Evolutionary conservation across 805 yeast genomes (phyloP), one percentile per base, ranked within the genome.

Genomic region (Suhomyces emberorum): DNA sequence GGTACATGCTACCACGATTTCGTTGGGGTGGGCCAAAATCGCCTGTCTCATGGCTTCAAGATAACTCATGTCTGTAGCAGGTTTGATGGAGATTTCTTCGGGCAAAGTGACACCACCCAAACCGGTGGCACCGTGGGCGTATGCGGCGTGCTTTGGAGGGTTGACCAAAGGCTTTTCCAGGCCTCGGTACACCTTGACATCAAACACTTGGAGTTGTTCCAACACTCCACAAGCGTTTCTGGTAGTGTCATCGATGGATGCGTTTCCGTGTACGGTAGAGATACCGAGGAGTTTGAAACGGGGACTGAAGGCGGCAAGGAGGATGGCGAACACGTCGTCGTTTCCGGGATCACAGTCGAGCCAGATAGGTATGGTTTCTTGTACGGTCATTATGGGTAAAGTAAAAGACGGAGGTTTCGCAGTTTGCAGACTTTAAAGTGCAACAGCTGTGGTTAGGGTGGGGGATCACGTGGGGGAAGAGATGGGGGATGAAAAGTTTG

Each of bases 321-420:
- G 61, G 6, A 88, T 67, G 3, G 93, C 95, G 30, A 85, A 72
- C 1, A 85, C 81, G 50, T 88, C 96, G 52, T 88, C 96, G 51
- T 83, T 93, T 1, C 96, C 95, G 0, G 95, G 95, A 53, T 88
- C 96, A 57, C 96, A 88, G 59, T 88, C 96, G 9, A 88, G 58
- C 95, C 95, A 88, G 4, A 88, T 51, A 0, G 95, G 95, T 2
- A 65, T 48, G 9, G 35, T 38, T 14, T 52, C 44, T 11, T 30
- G 12, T 7, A 42, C 29, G 1, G 59, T 54, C 60, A 56, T 54
- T 14, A 9, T 7, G 17, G 15, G n/a, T n/a, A n/a, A n/a, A n/a
- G n/a, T n/a, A n/a, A n/a, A n/a, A n/a, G n/a, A n/a, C n/a, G n/a
- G n/a, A n/a, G n/a, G n/a, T n/a, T n/a, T n/a, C n/a, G n/a, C n/a